phyloP scores from a whole-genome alignment of 169 alveolate species.

The Plasmodium vivax region DNA sequence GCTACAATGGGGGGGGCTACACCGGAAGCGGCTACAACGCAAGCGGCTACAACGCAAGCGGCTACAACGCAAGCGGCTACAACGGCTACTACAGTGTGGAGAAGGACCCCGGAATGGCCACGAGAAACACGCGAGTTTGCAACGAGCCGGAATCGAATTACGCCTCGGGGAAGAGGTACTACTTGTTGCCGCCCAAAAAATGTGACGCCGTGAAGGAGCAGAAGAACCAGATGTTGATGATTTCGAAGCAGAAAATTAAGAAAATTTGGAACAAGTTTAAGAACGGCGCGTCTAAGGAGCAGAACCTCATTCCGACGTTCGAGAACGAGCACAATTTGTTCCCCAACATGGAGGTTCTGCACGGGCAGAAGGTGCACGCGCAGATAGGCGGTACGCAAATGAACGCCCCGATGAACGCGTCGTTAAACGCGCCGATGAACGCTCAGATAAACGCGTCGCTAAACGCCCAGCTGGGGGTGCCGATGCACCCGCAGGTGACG shows the following conservation, averaged over 20 bases:
- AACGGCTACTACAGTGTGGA: not conserved
- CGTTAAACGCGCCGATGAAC: not conserved
- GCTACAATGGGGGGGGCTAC: not conserved
- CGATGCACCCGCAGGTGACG: not conserved
- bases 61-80: not conserved
- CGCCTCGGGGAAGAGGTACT: constrained; percentile 27
- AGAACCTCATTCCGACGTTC: not conserved
- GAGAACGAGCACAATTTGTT: constrained; percentile 18
- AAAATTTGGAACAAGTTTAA: constrained; percentile 68
- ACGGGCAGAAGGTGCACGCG: not conserved
- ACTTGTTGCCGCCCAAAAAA: constrained; percentile 7
- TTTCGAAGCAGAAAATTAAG: constrained; percentile 60
- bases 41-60: not conserved
- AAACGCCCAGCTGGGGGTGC: not conserved
- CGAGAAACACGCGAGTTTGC: not conserved
- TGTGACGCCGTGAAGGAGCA: constrained; percentile 15
- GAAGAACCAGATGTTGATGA: constrained; percentile 36
- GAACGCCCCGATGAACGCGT: not conserved
- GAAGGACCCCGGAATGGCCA: not conserved
- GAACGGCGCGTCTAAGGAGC: constrained; percentile 29
- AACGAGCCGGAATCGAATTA: constrained; percentile 16
- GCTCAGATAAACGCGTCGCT: not conserved
- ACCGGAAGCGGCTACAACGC: not conserved
- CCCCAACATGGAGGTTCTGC: constrained; percentile 3
- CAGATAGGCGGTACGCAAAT: not conserved